phyloP scores from a whole-genome alignment of 139 green algal genomes.

The Chlorokybus atmophyticus region DNA sequence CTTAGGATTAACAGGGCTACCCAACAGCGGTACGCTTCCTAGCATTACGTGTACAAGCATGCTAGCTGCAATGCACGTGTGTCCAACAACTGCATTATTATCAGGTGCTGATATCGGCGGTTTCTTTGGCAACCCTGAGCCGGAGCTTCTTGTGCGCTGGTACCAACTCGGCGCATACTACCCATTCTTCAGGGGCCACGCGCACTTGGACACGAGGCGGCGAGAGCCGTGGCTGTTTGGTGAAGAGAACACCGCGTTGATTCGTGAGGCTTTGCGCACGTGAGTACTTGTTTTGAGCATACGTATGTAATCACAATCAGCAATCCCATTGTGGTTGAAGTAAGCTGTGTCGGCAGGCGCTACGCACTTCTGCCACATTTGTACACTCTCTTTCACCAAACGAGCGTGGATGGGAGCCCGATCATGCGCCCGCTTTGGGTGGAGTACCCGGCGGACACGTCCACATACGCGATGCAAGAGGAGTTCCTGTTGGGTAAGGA shows the following conservation, averaged over 20 bases:
- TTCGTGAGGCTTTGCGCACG: slow-evolving; percentile 67
- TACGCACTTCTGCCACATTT: slow-evolving; percentile 92
- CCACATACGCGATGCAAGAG: slow-evolving; percentile 41
- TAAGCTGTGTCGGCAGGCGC: too few species aligned
- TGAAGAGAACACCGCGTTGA: slow-evolving; percentile 55
- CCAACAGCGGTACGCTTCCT: slow-evolving; percentile 49
- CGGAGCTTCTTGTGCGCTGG: slow-evolving; percentile 85
- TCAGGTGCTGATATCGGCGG: slow-evolving; percentile 86
- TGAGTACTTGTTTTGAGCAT: too few species aligned
- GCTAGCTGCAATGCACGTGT: too few species aligned
- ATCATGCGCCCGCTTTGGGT: slow-evolving; percentile 85
- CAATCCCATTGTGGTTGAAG: too few species aligned
- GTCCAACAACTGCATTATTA: slow-evolving; percentile 28
- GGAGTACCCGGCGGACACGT: slow-evolving; percentile 69
- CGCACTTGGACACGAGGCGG: slow-evolving; percentile 87
- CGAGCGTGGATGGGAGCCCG: slow-evolving; percentile 54
- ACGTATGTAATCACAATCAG: too few species aligned
- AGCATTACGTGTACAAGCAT: too few species aligned
- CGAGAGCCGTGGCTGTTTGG: slow-evolving; percentile 97
- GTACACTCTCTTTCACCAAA: slow-evolving; percentile 87
- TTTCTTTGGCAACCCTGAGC: slow-evolving; percentile 95
- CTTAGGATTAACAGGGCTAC: slow-evolving; percentile 67
- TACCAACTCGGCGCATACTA: slow-evolving; percentile 90
- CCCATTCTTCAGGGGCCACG: slow-evolving; percentile 95
- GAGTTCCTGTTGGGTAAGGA: slow-evolving; percentile 75